Evolutionary conservation across 306 rosid species (phyloP).

Genomic region (Canavalia gladiata): DNA sequence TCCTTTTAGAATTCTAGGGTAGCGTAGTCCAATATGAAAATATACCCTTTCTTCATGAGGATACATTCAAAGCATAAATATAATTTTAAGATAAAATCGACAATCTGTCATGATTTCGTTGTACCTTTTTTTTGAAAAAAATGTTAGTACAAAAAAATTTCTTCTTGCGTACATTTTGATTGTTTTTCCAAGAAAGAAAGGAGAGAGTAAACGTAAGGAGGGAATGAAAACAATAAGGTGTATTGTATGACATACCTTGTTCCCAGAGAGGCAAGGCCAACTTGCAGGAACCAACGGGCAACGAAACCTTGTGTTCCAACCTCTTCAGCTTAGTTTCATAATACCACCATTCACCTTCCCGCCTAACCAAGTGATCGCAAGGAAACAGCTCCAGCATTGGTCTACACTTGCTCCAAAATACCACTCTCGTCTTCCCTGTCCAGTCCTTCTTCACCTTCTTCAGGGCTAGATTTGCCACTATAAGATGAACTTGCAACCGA

Average conservation of each 20-base stretch:
- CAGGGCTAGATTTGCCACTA: slow-evolving; percentile 68
- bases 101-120: too few species aligned
- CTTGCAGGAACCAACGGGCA: slow-evolving; percentile 84
- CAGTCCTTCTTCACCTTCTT: slow-evolving; percentile 67
- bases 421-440: slow-evolving; percentile 63
- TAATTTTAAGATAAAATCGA: too few species aligned
- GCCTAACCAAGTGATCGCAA: slow-evolving; percentile 64
- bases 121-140: too few species aligned
- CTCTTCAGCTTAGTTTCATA: slow-evolving; percentile 58
- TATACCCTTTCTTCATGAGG: too few species aligned
- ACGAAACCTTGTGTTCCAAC: slow-evolving; percentile 67
- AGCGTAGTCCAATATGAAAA: too few species aligned
- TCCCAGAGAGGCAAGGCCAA: slow-evolving; percentile 84
- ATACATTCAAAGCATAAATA: too few species aligned
- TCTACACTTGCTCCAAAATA: slow-evolving; percentile 70
- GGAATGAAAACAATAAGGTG: too few species aligned
- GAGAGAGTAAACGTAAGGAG: too few species aligned
- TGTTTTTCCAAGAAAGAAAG: too few species aligned
- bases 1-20: background rate
- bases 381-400: slow-evolving; percentile 85
- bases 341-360: slow-evolving; percentile 82
- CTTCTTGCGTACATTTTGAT: too few species aligned
- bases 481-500: slow-evolving; percentile 75
- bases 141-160: too few species aligned
- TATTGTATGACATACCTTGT: slow-evolving; percentile 60